Evolutionary conservation across 352 stramenopile species (phyloP).

Genomic region (Pythium dissotocum): DNA sequence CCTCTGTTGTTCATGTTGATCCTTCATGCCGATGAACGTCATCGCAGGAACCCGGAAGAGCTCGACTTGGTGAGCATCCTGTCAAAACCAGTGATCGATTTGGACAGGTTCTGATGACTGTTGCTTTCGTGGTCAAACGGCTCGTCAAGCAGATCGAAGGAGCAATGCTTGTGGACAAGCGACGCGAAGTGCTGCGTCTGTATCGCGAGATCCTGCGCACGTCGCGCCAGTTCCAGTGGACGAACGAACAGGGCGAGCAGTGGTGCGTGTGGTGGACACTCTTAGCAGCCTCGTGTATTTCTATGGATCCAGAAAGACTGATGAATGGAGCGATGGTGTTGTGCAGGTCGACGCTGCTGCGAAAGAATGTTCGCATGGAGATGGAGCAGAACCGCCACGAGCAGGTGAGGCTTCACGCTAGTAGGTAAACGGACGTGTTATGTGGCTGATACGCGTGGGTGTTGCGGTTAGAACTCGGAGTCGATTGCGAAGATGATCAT

Average conservation of each 20-base stretch:
- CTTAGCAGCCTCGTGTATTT: background rate
- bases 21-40: no score
- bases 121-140: no score
- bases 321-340: background rate
- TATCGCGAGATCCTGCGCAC: constrained; percentile 83
- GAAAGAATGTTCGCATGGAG: constrained; percentile 76
- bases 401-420: constrained; percentile 35
- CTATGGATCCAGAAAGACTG: background rate
- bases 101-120: background rate
- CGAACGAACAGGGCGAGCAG: constrained; percentile 66
- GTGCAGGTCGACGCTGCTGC: constrained; percentile 53
- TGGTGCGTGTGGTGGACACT: constrained; percentile 43
- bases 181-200: constrained; percentile 75
- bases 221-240: constrained; percentile 70
- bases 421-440: no score
- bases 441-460: background rate
- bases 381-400: constrained; percentile 80
- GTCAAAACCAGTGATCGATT: constrained; percentile 11
- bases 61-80: background rate
- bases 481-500: constrained; percentile 79
- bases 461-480: constrained; percentile 52
- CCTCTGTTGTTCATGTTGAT: background rate
- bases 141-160: background rate
- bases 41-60: background rate
- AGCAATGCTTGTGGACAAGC: constrained; percentile 53